These are phyloP conservation scores for Martiniozyma asiatica DNA, from an alignment of 1,139 yeast genomes.

Conservation along the genomic window DNA sequence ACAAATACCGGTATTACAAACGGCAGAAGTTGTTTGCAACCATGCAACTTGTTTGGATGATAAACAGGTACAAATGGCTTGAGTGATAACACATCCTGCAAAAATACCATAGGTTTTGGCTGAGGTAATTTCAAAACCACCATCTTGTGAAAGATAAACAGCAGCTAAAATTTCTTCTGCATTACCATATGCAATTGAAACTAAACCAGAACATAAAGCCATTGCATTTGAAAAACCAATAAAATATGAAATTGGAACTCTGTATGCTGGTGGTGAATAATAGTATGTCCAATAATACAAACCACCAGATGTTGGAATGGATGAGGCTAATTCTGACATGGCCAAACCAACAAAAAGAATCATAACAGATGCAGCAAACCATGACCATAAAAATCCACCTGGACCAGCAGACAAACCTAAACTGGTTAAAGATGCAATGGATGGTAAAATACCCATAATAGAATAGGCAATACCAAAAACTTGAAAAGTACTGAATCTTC, in stretches of 20 bases:
- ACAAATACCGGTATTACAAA: conserved; percentile 42
- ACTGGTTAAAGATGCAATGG: conserved; percentile 29
- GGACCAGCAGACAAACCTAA: conserved; percentile 39
- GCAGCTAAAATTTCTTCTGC: conserved; percentile 43
- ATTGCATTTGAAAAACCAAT: conserved; percentile 50
- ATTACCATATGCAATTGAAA: conserved; percentile 48
- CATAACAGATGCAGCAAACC: conserved; percentile 43
- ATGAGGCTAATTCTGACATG: conserved; percentile 51
- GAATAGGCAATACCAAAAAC: conserved; percentile 43
- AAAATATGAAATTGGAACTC: conserved; percentile 37
- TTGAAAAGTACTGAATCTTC: conserved; percentile 36
- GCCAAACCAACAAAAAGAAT: conserved; percentile 39
- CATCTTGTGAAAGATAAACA: too few species aligned
- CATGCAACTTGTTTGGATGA: conserved; percentile 43
- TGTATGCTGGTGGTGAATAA: too few species aligned
- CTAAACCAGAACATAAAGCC: conserved; percentile 45
- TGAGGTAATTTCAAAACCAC: conserved; percentile 33
- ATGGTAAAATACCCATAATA: conserved; percentile 41
- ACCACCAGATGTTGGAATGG: conserved; percentile 66
- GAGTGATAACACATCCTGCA: conserved; percentile 37
- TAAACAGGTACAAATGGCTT: conserved; percentile 34
- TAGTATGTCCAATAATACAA: conserved; percentile 52
- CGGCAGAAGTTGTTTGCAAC: conserved; percentile 49
- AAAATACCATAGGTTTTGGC: conserved; percentile 44
- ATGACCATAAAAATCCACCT: conserved; percentile 53